A percentile compares a stretch with the other conserved stretches of the same genome.
phyloP scores from a whole-genome alignment of 768 basidiomycete species.

The Mycena vitilis region DNA sequence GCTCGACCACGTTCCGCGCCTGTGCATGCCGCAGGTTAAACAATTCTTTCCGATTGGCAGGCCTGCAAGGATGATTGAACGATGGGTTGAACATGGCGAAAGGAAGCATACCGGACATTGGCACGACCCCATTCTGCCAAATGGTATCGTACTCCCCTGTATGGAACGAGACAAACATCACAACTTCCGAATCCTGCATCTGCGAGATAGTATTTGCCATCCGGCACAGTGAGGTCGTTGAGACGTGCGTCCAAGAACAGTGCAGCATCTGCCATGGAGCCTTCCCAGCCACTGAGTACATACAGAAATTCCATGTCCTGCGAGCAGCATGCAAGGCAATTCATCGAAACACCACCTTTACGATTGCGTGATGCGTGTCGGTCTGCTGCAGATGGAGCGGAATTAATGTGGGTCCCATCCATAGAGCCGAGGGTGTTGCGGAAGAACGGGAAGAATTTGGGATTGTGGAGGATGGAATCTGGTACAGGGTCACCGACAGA shows the following conservation, averaged over 20 bases:
- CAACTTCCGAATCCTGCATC: conserved; percentile 36
- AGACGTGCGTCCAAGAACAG: conserved; percentile 36
- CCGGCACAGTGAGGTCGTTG: conserved; percentile 4
- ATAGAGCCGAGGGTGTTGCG: not conserved
- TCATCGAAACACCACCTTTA: conserved; percentile 14
- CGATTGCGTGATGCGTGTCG: not conserved
- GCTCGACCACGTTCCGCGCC: not conserved
- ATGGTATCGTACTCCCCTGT: conserved; percentile 40
- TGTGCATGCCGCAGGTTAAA: not conserved
- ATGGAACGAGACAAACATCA: conserved; percentile 39
- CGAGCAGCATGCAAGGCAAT: conserved; percentile 40
- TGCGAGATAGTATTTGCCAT: conserved; percentile 37
- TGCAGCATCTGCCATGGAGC: conserved; percentile 34
- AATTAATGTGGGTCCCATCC: not conserved
- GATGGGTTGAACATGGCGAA: not conserved
- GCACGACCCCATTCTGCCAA: conserved; percentile 41
- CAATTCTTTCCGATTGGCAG: not conserved
- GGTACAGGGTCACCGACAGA: not conserved
- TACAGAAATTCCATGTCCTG: conserved; percentile 41
- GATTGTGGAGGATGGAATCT: not conserved
- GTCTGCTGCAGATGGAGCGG: not conserved
- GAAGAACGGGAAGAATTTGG: not conserved
- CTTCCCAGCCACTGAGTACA: conserved; percentile 42
- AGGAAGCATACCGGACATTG: conserved; percentile 10
- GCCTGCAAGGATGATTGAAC: not conserved